Evolutionary conservation across 1,284 basidiomycete species (phyloP).

Genomic region (Trichosporon faecale): DNA sequence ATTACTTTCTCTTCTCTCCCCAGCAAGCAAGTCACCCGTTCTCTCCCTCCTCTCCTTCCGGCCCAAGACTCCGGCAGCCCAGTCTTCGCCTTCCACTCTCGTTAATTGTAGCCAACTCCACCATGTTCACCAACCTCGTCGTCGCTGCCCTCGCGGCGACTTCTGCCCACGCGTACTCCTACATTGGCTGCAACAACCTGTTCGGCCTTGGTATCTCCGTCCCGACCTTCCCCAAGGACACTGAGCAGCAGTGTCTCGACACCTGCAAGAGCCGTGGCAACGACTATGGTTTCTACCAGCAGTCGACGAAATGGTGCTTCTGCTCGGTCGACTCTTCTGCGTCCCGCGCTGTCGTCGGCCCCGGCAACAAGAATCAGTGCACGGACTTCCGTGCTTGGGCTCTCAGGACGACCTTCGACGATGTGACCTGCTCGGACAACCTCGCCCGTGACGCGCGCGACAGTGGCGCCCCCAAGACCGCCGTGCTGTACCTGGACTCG

Average conservation of each 20-base stretch:
- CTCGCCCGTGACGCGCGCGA: background rate
- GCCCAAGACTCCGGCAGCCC: background rate
- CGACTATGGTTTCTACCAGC: background rate
- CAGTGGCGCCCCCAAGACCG: background rate
- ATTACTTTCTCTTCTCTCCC: background rate
- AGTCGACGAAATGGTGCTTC: background rate
- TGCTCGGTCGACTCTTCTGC: background rate
- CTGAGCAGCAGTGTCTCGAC: background rate
- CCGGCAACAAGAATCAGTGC: background rate
- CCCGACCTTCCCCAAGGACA: background rate
- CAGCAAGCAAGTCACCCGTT: background rate
- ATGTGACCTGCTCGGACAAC: background rate
- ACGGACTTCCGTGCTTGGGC: background rate
- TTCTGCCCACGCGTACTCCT: background rate
- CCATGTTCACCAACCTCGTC: background rate
- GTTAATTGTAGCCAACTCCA: background rate
- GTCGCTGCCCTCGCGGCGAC: background rate
- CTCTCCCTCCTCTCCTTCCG: background rate
- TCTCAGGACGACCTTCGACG: background rate
- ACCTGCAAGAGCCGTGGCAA: background rate
- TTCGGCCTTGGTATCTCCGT: background rate
- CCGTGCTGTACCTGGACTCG: background rate
- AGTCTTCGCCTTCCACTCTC: background rate
- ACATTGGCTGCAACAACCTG: background rate
- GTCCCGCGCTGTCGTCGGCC: background rate